A percentile compares a stretch with the other conserved stretches of the same genome.
phyloP scores from a whole-genome alignment of 1,284 basidiomycete species.

The Mycosarcoma maydis region DNA sequence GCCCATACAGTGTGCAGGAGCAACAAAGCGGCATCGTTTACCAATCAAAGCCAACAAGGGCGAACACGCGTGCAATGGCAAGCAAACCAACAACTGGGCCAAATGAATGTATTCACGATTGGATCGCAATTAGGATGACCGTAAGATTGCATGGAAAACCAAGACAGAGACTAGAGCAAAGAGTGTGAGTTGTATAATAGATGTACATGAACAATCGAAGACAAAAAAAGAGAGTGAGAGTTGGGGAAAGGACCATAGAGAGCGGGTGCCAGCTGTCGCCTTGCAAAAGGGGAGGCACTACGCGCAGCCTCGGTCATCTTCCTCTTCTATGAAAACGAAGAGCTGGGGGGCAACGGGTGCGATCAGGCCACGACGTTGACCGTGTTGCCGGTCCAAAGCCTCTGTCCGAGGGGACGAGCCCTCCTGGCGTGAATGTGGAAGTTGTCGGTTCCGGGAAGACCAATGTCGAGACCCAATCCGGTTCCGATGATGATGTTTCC shows the following conservation, averaged over 20 bases:
- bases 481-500: slow-evolving; percentile 25
- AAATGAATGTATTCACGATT: too few species aligned
- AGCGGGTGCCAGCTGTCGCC: background rate
- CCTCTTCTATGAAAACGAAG: too few species aligned
- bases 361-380: slow-evolving; percentile 1
- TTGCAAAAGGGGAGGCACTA: background rate
- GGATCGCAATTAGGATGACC: too few species aligned
- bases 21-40: too few species aligned
- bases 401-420: slow-evolving; percentile 17
- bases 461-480: slow-evolving; percentile 20
- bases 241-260: background rate
- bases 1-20: too few species aligned
- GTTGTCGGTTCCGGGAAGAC: slow-evolving; percentile 23
- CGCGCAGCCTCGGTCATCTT: background rate
- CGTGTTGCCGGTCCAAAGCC: slow-evolving; percentile 4
- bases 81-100: too few species aligned
- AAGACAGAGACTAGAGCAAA: too few species aligned
- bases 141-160: too few species aligned
- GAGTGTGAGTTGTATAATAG: too few species aligned
- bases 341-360: background rate
- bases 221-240: background rate
- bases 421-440: slow-evolving; percentile 30
- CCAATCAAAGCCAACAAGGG: too few species aligned
- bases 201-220: background rate
- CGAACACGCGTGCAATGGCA: too few species aligned